Evolutionary conservation across 441 rosid genomes (phyloP).

Genomic region (Gossypium lobatum): DNA sequence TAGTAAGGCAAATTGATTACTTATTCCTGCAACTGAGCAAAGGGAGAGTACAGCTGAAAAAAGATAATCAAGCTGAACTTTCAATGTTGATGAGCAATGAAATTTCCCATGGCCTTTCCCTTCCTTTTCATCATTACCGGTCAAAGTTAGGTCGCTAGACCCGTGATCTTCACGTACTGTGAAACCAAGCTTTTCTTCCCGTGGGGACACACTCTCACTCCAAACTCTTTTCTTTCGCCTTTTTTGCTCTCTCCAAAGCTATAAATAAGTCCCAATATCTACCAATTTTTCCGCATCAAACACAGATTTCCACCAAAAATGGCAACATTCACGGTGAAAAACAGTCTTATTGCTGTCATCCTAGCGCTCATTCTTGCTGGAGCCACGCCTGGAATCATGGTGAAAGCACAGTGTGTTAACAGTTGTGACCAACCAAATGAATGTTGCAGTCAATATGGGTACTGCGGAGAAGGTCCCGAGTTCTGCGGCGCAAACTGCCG

Average conservation of each 20-base stretch:
- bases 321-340: background rate
- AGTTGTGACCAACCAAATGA: background rate
- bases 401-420: slow-evolving; percentile 1
- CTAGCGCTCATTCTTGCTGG: slow-evolving; percentile 1
- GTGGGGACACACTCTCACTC: background rate
- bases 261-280: background rate
- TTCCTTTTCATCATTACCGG: background rate
- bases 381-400: background rate
- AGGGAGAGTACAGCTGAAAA: background rate
- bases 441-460: slow-evolving; percentile 4
- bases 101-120: background rate
- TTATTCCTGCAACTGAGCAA: background rate
- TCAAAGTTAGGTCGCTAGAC: background rate
- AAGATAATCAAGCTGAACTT: background rate
- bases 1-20: background rate
- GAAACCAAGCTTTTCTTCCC: background rate
- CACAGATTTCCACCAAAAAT: background rate
- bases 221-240: background rate
- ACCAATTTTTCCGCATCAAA: background rate
- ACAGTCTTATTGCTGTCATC: background rate
- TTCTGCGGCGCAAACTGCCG: slow-evolving; percentile 4
- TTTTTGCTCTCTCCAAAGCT: background rate
- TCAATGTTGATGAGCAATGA: background rate
- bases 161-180: background rate
- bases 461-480: background rate